phyloP scores from a whole-genome alignment of 768 basidiomycete species.

The Tephrocybe sp. region DNA sequence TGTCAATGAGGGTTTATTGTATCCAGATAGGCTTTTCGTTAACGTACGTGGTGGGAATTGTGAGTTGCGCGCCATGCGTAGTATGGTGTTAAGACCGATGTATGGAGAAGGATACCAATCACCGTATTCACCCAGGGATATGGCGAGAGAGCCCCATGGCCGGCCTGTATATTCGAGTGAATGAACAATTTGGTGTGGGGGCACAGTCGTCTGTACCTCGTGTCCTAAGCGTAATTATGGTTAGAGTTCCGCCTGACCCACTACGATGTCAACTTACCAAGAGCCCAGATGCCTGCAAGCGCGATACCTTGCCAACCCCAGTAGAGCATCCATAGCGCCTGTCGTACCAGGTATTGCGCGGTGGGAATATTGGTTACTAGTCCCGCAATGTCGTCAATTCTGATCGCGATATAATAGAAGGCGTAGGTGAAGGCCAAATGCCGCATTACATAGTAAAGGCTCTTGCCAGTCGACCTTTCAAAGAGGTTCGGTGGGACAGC shows the following conservation, averaged over 20 bases:
- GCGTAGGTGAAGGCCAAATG: conserved; percentile 39
- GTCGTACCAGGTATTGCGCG: conserved; percentile 21
- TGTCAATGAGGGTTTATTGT: not conserved
- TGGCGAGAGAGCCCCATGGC: conserved; percentile 49
- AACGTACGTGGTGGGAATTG: conserved; percentile 60
- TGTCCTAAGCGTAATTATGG: conserved; percentile 33
- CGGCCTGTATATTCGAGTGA: conserved; percentile 34
- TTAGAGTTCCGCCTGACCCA: not conserved
- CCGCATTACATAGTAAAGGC: conserved; percentile 41
- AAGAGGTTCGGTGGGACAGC: conserved; percentile 51
- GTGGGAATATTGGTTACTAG: conserved; percentile 5
- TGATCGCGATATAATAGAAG: conserved; percentile 39
- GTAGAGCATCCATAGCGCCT: conserved; percentile 42
- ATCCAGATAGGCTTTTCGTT: not conserved
- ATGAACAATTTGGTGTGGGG: not conserved
- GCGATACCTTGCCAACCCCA: conserved; percentile 52
- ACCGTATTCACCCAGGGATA: conserved; percentile 34
- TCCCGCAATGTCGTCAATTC: conserved; percentile 26
- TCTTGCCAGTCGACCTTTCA: conserved; percentile 41
- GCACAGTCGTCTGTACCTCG: conserved; percentile 30
- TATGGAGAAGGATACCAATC: conserved; percentile 42
- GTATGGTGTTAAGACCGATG: conserved; percentile 55
- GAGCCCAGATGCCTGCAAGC: conserved; percentile 44
- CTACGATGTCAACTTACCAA: conserved; percentile 30
- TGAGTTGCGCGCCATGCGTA: conserved; percentile 70